These are phyloP conservation scores for Trichocladium antarcticum DNA, from an alignment of 495 filamentous ascomycete genomes.

Conservation along the genomic window DNA sequence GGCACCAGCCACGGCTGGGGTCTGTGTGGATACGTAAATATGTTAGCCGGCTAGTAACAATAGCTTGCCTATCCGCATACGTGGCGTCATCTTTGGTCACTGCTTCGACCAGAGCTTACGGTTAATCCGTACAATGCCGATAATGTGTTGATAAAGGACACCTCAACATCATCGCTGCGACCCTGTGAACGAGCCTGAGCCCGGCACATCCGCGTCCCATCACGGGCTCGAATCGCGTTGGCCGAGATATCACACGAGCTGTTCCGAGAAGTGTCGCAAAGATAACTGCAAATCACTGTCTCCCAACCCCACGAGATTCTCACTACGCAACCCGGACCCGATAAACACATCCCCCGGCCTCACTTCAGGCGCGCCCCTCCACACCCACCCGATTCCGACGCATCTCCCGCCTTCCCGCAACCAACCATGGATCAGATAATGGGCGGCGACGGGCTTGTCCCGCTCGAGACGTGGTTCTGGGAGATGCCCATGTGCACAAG, in stretches of 20 bases:
- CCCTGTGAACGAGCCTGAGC: too few relatives aligned
- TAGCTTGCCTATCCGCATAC: neutral
- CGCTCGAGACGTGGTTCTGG: conserved; percentile 92
- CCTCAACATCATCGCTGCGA: conserved; percentile 13
- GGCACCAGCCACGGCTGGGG: conserved; percentile 6
- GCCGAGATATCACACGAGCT: neutral
- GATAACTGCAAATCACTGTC: neutral
- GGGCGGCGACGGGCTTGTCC: conserved; percentile 59
- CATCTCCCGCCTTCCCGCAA: neutral
- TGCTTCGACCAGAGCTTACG: neutral
- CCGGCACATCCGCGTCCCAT: neutral
- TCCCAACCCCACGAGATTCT: neutral
- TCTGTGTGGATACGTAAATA: neutral
- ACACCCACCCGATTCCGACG: neutral
- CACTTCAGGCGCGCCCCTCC: neutral
- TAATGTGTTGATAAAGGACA: conserved; percentile 11
- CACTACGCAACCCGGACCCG: neutral
- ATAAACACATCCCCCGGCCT: neutral
- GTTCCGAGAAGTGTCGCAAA: too few relatives aligned
- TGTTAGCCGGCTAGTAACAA: neutral
- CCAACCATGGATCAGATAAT: conserved; percentile 56
- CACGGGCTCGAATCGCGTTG: neutral
- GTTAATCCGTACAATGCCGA: neutral
- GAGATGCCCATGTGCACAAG: conserved; percentile 94
- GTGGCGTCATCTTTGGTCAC: neutral